A percentile compares a stretch with the other conserved stretches of the same genome.
Evolutionary conservation across 2,329 filamentous ascomycete genomes (phyloP).

Genomic region (Aspergillus uvarum): DNA sequence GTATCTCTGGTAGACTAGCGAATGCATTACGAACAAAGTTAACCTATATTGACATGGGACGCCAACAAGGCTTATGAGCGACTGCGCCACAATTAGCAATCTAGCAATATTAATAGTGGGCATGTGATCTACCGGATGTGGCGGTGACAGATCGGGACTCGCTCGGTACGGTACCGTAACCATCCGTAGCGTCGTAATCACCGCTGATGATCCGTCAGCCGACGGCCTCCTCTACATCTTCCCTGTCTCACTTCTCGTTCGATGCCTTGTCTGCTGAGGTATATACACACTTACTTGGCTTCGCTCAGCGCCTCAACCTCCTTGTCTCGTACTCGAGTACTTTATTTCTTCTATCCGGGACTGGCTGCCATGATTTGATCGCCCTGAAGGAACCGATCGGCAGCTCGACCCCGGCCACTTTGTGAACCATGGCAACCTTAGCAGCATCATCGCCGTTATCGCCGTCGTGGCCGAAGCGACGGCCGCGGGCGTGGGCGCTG

Average conservation of each 20-base stretch:
- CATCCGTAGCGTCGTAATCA: background rate
- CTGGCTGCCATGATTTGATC: constrained; percentile 1
- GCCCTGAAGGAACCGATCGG: background rate
- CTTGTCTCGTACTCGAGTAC: too few species aligned
- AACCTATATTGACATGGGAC: background rate
- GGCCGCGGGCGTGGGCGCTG: constrained; percentile 44
- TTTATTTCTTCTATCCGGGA: background rate
- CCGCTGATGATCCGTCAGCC: background rate
- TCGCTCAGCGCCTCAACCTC: background rate
- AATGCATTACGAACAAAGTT: background rate
- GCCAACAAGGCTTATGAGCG: too few species aligned
- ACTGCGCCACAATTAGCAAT: background rate
- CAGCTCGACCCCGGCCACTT: constrained; percentile 2
- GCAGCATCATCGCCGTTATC: constrained; percentile 41
- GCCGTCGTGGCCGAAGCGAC: constrained; percentile 42
- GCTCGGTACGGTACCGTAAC: background rate
- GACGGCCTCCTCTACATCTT: background rate
- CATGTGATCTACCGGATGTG: background rate
- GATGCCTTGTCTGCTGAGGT: too few species aligned
- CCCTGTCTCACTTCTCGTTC: background rate
- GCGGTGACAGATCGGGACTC: background rate
- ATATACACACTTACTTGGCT: background rate
- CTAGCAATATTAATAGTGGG: background rate
- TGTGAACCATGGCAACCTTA: constrained; percentile 38
- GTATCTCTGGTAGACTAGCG: background rate